phyloP scores from a whole-genome alignment of 2,329 filamentous ascomycete genomes.

The Colletotrichum eremochloae region DNA sequence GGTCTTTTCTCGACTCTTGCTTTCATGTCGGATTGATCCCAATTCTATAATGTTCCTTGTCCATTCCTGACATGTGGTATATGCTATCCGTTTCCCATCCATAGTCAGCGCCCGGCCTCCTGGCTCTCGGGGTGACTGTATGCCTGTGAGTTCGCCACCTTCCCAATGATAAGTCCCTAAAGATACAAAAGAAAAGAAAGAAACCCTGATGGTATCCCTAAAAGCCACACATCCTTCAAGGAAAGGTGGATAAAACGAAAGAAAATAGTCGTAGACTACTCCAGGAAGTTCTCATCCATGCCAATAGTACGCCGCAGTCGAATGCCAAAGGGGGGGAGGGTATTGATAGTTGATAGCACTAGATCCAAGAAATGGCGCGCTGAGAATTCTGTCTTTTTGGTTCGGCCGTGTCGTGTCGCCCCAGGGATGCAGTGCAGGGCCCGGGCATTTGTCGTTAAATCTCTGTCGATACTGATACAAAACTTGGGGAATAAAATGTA shows the following conservation, averaged over 20 bases:
- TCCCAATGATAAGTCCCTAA: conserved; percentile 27
- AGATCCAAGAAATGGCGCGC: conserved; percentile 41
- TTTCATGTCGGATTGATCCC: conserved; percentile 42
- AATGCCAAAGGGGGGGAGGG: conserved; percentile 39
- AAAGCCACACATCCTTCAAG: conserved; percentile 41
- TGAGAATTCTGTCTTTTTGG: conserved; percentile 40
- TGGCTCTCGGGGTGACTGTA: conserved; percentile 37
- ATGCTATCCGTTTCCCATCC: conserved; percentile 39
- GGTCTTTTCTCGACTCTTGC: conserved; percentile 41
- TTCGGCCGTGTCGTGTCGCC: conserved; percentile 43
- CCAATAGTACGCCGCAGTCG: conserved; percentile 41
- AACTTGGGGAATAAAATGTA: conserved; percentile 28
- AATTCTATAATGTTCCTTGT: conserved; percentile 40
- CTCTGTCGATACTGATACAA: conserved; percentile 42
- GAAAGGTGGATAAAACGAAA: conserved; percentile 36
- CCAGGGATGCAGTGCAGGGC: conserved; percentile 23
- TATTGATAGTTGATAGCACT: conserved; percentile 42
- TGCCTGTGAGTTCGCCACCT: conserved; percentile 39
- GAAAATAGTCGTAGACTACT: conserved; percentile 42
- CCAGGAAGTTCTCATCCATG: conserved; percentile 41
- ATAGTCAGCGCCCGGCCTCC: conserved; percentile 38
- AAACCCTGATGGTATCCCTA: conserved; percentile 24
- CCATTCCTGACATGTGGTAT: conserved; percentile 40
- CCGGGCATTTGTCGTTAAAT: conserved; percentile 32
- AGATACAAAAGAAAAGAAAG: conserved; percentile 31